These are phyloP conservation scores for Ustilago loliicola DNA, from an alignment of 1,284 basidiomycete genomes.

Conservation along the genomic window DNA sequence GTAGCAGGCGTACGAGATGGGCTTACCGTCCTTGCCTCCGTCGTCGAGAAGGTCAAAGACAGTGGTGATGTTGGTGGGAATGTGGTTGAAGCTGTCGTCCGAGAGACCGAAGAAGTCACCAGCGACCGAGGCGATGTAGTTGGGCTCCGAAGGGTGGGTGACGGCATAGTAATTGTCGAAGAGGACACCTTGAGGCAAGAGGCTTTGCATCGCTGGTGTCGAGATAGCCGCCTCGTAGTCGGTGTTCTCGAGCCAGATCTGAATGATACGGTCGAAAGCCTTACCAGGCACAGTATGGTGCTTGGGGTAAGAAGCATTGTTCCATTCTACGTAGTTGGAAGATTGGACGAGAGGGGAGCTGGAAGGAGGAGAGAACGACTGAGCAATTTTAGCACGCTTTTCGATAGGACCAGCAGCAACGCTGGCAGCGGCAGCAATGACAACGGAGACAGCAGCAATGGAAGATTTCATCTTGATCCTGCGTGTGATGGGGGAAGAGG, in stretches of 20 bases:
- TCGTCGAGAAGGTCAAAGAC: slow-evolving; percentile 78
- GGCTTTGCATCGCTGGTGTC: slow-evolving; percentile 73
- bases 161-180: slow-evolving; percentile 75
- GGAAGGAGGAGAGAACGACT: slow-evolving; percentile 72
- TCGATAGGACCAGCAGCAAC: slow-evolving; percentile 38
- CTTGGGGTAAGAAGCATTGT: slow-evolving; percentile 72
- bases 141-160: slow-evolving; percentile 77
- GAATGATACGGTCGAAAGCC: slow-evolving; percentile 75
- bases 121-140: slow-evolving; percentile 72
- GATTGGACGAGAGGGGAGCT: slow-evolving; percentile 70
- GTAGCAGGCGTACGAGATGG: slow-evolving; percentile 72
- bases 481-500: neutral
- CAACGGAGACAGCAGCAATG: slow-evolving; percentile 89
- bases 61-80: slow-evolving; percentile 74
- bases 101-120: slow-evolving; percentile 77
- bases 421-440: slow-evolving; percentile 73
- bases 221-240: slow-evolving; percentile 72
- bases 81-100: slow-evolving; percentile 73
- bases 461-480: slow-evolving; percentile 71
- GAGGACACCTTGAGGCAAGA: slow-evolving; percentile 73
- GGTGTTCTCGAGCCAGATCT: slow-evolving; percentile 76
- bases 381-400: slow-evolving; percentile 62
- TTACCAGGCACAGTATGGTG: slow-evolving; percentile 71
- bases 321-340: slow-evolving; percentile 71
- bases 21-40: slow-evolving; percentile 70